A percentile compares a stretch with the other conserved stretches of the same genome.
Conservation (phyloP, 164 flowering plant species). For the Vitis rupestris region DNA sequence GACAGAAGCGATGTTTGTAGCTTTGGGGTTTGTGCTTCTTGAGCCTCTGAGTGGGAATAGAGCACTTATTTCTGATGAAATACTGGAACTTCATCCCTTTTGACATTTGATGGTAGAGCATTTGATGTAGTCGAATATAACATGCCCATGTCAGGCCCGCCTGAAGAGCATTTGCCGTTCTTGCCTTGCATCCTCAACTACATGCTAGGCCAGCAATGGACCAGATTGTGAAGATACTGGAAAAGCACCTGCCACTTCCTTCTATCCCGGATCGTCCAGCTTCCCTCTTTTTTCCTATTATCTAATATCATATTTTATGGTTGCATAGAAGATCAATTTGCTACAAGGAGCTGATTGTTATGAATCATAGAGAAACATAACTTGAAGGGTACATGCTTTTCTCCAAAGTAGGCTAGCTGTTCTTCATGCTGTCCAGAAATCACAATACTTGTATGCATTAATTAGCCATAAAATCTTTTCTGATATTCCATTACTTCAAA, state of each 20-base stretch:
- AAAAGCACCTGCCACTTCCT: conserved; percentile 3
- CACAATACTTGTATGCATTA: too few relatives aligned
- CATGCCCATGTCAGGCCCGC: conserved; percentile 10
- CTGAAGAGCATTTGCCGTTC: conserved; percentile 7
- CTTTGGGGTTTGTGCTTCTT: conserved; percentile 24
- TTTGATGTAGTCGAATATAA: conserved; percentile 17
- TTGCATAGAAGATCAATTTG: too few relatives aligned
- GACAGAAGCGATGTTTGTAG: conserved; percentile 24
- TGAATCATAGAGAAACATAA: too few relatives aligned
- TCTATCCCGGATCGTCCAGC: conserved; percentile 6
- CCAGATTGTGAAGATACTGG: conserved; percentile 18
- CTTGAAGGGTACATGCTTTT: too few relatives aligned
- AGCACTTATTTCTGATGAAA: conserved; percentile 6
- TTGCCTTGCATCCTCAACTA: conserved; percentile 16
- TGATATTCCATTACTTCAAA: too few relatives aligned
- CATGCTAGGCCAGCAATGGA: conserved; percentile 24
- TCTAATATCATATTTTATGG: too few relatives aligned
- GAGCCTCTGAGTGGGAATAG: conserved; percentile 23
- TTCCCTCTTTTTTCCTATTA: neutral
- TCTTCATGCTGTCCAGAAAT: too few relatives aligned
- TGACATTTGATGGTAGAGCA: conserved; percentile 13
- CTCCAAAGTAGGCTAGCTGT: too few relatives aligned
- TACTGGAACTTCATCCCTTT: neutral
- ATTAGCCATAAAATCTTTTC: too few relatives aligned
- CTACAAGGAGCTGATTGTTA: too few relatives aligned